phyloP scores from a whole-genome alignment of 2,329 filamentous ascomycete species.

The Aspergillus proliferans region DNA sequence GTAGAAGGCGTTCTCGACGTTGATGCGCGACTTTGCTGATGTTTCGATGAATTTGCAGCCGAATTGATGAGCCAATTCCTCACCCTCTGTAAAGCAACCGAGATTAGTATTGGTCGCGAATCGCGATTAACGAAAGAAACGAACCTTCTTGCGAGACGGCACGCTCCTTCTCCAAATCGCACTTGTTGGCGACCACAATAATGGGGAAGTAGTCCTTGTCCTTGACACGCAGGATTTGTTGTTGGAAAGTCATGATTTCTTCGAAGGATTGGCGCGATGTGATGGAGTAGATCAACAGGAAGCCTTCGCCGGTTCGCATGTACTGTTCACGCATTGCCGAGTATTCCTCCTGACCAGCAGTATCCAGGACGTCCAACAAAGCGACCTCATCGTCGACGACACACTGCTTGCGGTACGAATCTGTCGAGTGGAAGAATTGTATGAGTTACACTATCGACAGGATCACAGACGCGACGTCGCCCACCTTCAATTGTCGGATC shows the following conservation, averaged over 20 bases:
- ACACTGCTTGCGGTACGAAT: constrained; percentile 99
- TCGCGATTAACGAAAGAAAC: constrained; percentile 22
- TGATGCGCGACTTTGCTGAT: constrained; percentile 94
- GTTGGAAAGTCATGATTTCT: constrained; percentile 97
- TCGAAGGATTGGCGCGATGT: constrained; percentile 96
- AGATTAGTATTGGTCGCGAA: not conserved
- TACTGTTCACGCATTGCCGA: constrained; percentile 99
- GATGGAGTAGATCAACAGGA: constrained; percentile 96
- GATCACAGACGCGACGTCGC: constrained; percentile 16
- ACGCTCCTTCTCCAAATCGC: constrained; percentile 89
- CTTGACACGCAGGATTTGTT: constrained; percentile 97
- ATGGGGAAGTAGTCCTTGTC: constrained; percentile 99
- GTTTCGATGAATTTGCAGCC: constrained; percentile 99
- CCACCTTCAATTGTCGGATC: constrained; percentile 96
- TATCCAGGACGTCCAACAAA: constrained; percentile 94
- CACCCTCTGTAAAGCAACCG: constrained; percentile 62
- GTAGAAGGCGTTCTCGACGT: constrained; percentile 98
- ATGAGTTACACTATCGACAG: constrained; percentile 13
- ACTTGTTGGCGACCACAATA: constrained; percentile 98
- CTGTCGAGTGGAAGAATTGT: constrained; percentile 43
- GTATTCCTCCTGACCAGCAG: constrained; percentile 97
- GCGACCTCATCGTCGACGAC: constrained; percentile 98
- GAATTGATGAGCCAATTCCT: constrained; percentile 77
- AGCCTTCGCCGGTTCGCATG: constrained; percentile 98
- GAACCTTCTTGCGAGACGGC: constrained; percentile 87